Conservation (phyloP, 1,284 basidiomycete species). For the Bjerkandera adusta region DNA sequence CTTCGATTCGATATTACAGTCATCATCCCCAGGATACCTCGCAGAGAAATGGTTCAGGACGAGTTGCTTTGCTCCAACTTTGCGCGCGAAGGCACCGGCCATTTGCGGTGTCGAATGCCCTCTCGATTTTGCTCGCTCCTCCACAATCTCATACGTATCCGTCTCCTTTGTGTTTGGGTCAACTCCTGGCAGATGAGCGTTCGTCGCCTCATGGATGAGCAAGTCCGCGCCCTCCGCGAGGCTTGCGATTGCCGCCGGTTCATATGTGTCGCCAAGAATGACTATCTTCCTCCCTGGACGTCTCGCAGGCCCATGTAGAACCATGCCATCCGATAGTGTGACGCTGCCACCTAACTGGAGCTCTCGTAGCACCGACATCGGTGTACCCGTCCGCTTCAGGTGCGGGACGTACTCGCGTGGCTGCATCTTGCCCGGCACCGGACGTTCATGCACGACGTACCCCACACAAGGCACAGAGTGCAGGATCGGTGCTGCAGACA, state of each 20-base stretch:
- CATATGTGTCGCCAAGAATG: conserved; percentile 80
- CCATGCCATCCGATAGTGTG: conserved; percentile 73
- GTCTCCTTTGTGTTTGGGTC: conserved; percentile 53
- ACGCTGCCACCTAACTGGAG: conserved; percentile 73
- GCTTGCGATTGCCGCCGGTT: conserved; percentile 62
- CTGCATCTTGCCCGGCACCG: conserved; percentile 76
- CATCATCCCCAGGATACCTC: conserved; percentile 37
- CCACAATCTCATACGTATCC: conserved; percentile 63
- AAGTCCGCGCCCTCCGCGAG: conserved; percentile 65
- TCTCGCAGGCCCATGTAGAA: conserved; percentile 69
- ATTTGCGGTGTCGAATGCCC: conserved; percentile 94
- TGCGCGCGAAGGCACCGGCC: conserved; percentile 81
- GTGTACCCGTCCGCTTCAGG: conserved; percentile 68
- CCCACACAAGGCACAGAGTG: conserved; percentile 86
- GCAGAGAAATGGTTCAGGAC: conserved; percentile 87
- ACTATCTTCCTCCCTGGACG: conserved; percentile 72
- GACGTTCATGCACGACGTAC: conserved; percentile 76
- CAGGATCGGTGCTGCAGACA: conserved; percentile 82
- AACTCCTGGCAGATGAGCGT: conserved; percentile 78
- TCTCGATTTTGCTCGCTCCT: conserved; percentile 67
- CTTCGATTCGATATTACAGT: conserved; percentile 45
- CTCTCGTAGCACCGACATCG: conserved; percentile 67
- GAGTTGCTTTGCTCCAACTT: conserved; percentile 63
- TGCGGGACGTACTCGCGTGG: conserved; percentile 61
- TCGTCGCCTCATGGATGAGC: conserved; percentile 87